phyloP scores from a whole-genome alignment of 2,329 filamentous ascomycete species.

The Cytospora leucostoma region DNA sequence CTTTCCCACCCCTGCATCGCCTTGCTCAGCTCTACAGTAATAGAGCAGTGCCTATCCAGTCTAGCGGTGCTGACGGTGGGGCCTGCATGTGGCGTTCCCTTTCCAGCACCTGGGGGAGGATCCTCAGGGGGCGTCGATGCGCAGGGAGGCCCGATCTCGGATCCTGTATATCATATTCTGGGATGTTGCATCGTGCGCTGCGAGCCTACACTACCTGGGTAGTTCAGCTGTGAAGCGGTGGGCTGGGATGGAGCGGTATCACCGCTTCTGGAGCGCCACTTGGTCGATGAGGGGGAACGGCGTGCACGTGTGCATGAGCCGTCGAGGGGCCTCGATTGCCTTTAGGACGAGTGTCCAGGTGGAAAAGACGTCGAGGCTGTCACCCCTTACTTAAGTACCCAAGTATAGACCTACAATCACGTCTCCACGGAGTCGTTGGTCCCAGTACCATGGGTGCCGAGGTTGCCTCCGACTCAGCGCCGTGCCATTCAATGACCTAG shows the following conservation, averaged over 20 bases:
- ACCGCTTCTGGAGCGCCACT: neutral
- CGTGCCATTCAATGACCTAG: no score
- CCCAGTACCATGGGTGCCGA: no score
- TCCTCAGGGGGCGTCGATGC: neutral
- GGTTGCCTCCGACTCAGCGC: no score
- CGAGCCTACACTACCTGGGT: neutral
- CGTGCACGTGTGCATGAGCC: neutral
- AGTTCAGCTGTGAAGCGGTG: no score
- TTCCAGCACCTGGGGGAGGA: neutral
- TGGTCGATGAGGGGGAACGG: neutral
- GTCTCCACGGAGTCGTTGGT: no score
- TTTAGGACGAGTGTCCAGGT: neutral
- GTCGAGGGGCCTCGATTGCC: neutral
- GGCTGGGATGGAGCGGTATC: no score
- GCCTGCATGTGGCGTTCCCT: neutral
- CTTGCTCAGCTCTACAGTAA: neutral
- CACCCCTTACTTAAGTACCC: no score
- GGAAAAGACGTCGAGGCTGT: no score
- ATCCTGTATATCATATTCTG: neutral
- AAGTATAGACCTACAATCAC: no score
- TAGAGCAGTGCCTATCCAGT: neutral
- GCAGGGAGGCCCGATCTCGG: neutral
- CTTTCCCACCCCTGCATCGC: neutral
- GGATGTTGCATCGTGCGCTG: neutral
- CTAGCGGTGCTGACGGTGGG: neutral